Evolutionary conservation across 2,329 filamentous ascomycete species (phyloP).

Genomic region (Diaporthe sp.): DNA sequence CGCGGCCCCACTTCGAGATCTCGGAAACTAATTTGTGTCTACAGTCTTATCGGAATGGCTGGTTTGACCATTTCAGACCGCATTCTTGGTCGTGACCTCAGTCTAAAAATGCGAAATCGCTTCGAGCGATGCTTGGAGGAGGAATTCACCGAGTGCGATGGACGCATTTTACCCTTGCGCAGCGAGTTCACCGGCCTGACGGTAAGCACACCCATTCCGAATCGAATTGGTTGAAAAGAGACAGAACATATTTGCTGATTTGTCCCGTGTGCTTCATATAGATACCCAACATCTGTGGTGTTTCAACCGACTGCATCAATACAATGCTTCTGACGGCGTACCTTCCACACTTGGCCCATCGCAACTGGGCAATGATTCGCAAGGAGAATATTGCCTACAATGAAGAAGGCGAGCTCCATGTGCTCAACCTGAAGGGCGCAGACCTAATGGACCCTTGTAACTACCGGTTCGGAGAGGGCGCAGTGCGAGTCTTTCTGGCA

Average conservation of each 20-base stretch:
- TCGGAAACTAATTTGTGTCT: neutral
- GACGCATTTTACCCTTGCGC: neutral
- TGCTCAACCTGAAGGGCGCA: neutral
- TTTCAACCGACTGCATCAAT: neutral
- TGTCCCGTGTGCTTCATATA: neutral
- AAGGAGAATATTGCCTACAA: neutral
- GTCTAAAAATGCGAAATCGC: neutral
- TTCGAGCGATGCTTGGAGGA: neutral
- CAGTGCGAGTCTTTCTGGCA: neutral
- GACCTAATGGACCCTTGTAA: neutral
- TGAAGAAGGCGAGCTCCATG: neutral
- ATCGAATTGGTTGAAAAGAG: neutral
- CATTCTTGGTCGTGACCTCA: neutral
- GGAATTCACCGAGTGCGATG: conserved; percentile 1
- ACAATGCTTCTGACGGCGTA: neutral
- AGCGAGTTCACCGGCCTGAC: neutral
- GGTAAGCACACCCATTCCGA: neutral
- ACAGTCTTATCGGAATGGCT: neutral
- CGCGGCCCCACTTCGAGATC: neutral
- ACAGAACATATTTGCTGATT: neutral
- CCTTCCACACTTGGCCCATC: neutral
- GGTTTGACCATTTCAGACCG: neutral
- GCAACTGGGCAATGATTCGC: neutral
- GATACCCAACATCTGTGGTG: neutral
- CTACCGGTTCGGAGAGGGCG: neutral